A percentile compares a stretch with the other conserved stretches of the same genome.
These are phyloP conservation scores for Phaeotremella fagi DNA, from an alignment of 768 basidiomycete genomes.

Conservation along the genomic window DNA sequence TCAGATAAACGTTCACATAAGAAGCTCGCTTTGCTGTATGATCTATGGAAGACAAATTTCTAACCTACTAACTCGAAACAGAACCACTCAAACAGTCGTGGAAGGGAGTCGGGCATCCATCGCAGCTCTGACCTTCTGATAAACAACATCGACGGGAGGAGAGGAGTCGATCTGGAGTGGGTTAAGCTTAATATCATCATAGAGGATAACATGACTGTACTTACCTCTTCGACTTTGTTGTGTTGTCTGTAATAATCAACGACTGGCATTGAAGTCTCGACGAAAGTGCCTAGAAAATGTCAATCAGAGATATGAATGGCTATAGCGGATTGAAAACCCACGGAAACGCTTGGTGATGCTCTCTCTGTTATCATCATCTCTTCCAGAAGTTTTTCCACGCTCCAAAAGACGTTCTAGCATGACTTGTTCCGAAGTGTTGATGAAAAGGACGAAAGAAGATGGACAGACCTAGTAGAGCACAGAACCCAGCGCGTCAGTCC, in stretches of 20 bases:
- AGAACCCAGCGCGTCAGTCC: too few relatives aligned
- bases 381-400: conserved; percentile 85
- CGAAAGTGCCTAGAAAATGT: conserved; percentile 61
- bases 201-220: conserved; percentile 22
- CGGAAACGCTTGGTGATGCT: conserved; percentile 96
- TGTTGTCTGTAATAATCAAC: conserved; percentile 69
- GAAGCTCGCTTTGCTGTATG: too few relatives aligned
- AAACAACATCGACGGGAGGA: conserved; percentile 65
- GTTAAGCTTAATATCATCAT: neutral
- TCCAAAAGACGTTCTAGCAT: conserved; percentile 81
- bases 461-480: conserved; percentile 69
- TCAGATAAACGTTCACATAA: too few relatives aligned
- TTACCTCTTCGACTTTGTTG: conserved; percentile 74
- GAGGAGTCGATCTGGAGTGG: conserved; percentile 49
- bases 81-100: too few relatives aligned
- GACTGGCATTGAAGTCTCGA: conserved; percentile 85
- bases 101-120: conserved; percentile 59
- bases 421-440: conserved; percentile 77
- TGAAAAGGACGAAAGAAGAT: conserved; percentile 77
- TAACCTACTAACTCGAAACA: too few relatives aligned
- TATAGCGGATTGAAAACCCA: conserved; percentile 48
- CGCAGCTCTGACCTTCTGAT: conserved; percentile 57
- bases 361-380: conserved; percentile 92
- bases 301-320: neutral
- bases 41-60: too few relatives aligned